phyloP scores from a whole-genome alignment of 768 basidiomycete genomes.

The Pisolithus albus region DNA sequence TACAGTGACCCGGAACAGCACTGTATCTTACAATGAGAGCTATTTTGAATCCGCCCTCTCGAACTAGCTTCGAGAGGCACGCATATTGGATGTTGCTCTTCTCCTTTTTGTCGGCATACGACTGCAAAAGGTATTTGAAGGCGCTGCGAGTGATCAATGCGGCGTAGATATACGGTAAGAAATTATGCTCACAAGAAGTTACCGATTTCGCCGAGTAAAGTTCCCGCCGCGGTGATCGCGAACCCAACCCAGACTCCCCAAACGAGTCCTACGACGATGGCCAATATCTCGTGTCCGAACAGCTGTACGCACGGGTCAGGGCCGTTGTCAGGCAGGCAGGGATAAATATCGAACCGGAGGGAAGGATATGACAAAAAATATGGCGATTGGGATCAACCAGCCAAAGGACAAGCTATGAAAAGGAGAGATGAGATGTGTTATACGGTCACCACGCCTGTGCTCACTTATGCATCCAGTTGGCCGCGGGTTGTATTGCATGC shows the following conservation, averaged over 20 bases:
- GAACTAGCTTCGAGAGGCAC: constrained; percentile 59
- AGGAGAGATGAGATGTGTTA: background rate
- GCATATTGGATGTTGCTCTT: constrained; percentile 51
- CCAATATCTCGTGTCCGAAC: constrained; percentile 90
- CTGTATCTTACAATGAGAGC: constrained; percentile 71
- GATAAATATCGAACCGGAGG: constrained; percentile 51
- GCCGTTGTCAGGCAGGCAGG: background rate
- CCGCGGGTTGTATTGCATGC: constrained; percentile 38
- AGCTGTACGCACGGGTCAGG: constrained; percentile 38
- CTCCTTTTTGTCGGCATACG: constrained; percentile 72
- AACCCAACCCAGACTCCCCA: constrained; percentile 89
- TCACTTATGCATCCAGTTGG: constrained; percentile 39
- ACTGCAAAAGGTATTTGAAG: constrained; percentile 73
- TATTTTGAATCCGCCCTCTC: constrained; percentile 84
- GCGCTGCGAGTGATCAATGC: constrained; percentile 40
- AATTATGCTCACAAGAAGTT: constrained; percentile 69
- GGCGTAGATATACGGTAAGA: background rate
- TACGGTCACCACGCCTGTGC: constrained; percentile 2
- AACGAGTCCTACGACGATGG: constrained; percentile 81
- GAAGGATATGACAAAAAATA: constrained; percentile 81
- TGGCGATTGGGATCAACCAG: constrained; percentile 72
- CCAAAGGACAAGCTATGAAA: constrained; percentile 44
- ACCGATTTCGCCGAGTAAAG: constrained; percentile 79
- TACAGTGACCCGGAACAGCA: constrained; percentile 84
- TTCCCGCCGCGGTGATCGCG: constrained; percentile 77